Evolutionary conservation across 495 filamentous ascomycete genomes (phyloP).

Genomic region (Acidiella bohemica): DNA sequence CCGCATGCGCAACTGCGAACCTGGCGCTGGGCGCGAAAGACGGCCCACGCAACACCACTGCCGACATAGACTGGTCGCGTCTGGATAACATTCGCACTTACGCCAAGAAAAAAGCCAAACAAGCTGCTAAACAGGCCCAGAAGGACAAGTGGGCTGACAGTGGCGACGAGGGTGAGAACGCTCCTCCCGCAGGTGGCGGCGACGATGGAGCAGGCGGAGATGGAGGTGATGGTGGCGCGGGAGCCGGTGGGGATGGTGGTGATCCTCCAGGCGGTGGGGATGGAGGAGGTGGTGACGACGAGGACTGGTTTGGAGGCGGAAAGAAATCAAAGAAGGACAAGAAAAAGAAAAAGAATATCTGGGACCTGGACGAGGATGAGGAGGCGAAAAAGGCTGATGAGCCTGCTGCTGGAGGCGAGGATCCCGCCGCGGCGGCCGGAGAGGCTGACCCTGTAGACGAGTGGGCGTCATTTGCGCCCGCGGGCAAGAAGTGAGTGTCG

Average conservation of each 20-base stretch:
- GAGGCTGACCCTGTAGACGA: slow-evolving; percentile 25
- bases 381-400: slow-evolving; percentile 27
- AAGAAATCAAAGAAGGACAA: slow-evolving; percentile 19
- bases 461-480: slow-evolving; percentile 26
- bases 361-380: slow-evolving; percentile 17
- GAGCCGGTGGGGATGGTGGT: slow-evolving; percentile 20
- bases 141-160: slow-evolving; percentile 19
- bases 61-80: slow-evolving; percentile 9
- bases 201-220: slow-evolving; percentile 20
- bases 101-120: slow-evolving; percentile 26
- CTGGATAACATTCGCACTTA: slow-evolving; percentile 13
- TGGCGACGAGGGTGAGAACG: slow-evolving; percentile 24
- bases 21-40: neutral
- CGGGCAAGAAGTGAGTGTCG: too few species aligned
- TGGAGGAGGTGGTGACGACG: slow-evolving; percentile 27
- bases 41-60: neutral
- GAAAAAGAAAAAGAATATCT: slow-evolving; percentile 22
- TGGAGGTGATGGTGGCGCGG: slow-evolving; percentile 22
- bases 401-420: slow-evolving; percentile 7
- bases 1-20: slow-evolving; percentile 18
- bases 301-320: slow-evolving; percentile 26
- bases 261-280: slow-evolving; percentile 21
- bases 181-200: slow-evolving; percentile 12
- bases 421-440: slow-evolving; percentile 4
- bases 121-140: slow-evolving; percentile 14